Base-by-base conservation (phyloP, 1,139 yeast genomes). In the Nakaseomyces nivariensis region DNA sequence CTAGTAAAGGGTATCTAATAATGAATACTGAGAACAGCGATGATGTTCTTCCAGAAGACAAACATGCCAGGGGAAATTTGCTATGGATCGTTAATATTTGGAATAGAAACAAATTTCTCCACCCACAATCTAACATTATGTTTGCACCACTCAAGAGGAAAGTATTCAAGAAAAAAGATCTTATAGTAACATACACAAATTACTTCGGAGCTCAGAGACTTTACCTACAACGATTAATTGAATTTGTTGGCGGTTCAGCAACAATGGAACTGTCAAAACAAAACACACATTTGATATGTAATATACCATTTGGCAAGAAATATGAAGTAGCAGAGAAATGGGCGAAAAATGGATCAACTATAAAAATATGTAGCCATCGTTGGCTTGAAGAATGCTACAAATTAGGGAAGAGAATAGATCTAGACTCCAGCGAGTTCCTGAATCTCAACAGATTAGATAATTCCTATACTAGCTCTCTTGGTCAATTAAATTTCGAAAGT, bases 141-240 rank as follows among this genome's bases (percentile, higher is more conserved):
- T 89, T 85, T 58, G n/a, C 22, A 24, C 80, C 81, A 58, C 69
- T 74, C n/a, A 87, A 85, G 1, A 59, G 42, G 66, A 67, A 11
- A 80, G 80, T 2, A 56, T 87, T 33, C 67, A 75, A 9, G 78
- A 72, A 8, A 74, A 68, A 71, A 26, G 73, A 75, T 13, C 66
- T 79, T 43, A 69, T 73, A 11, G 77, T 88, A 8, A 76, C 89
- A 4, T 77, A 87, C 5, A 82, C 97, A 0, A 87, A 87, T 59
- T 89, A 86, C 62, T 78, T 85, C 26, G 97, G 97, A 0, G 94
- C 85, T 58, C 85, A 95, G 0, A 72, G 98, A 42, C 68, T 72
- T 24, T 90, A 87, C 59, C 68, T 92, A 37, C 79, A 82, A 46
- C 73, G 74, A 47, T 70, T 92, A n/a, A 77, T 85, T 7, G 71